These are phyloP conservation scores for Phytophthora nicotianae DNA, from an alignment of 352 stramenopile genomes.

Conservation along the genomic window DNA sequence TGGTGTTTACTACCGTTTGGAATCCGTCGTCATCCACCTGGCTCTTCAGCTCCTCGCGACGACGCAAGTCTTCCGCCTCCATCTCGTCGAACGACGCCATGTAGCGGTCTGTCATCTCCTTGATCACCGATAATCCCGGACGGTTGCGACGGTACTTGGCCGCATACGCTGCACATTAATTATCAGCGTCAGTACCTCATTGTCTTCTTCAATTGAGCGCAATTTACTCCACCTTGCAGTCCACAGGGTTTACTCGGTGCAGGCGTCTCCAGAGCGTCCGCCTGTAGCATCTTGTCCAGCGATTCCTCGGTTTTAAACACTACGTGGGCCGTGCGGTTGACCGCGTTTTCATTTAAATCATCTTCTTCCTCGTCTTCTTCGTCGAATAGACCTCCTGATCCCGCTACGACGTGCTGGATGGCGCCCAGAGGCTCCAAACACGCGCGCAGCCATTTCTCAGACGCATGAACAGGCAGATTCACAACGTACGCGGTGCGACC, in stretches of 20 bases:
- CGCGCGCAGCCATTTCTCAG: constrained; percentile 61
- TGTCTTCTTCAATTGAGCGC: not conserved
- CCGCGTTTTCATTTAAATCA: constrained; percentile 19
- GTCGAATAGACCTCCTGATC: constrained; percentile 10
- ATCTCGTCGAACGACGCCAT: constrained; percentile 79
- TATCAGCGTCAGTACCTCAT: not conserved
- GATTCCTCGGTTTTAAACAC: constrained; percentile 76
- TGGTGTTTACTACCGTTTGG: constrained; percentile 81
- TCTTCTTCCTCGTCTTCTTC: constrained; percentile 20
- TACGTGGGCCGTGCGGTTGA: constrained; percentile 59
- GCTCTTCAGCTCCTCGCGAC: constrained; percentile 78
- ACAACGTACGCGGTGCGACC: constrained; percentile 80
- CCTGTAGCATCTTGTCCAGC: constrained; percentile 58
- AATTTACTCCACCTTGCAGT: constrained; percentile 39
- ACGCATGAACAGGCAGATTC: constrained; percentile 58
- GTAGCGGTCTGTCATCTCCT: constrained; percentile 71
- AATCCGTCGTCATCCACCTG: constrained; percentile 86
- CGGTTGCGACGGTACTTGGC: constrained; percentile 73
- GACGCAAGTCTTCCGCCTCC: constrained; percentile 63
- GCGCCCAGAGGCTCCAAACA: constrained; percentile 56
- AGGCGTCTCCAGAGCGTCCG: constrained; percentile 44
- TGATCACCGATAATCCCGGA: constrained; percentile 65
- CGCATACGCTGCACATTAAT: constrained; percentile 40
- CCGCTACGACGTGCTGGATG: constrained; percentile 64
- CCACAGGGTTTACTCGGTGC: constrained; percentile 29